Evolutionary conservation across 306 rosid species (phyloP).

Genomic region (Sicyos baderoa): DNA sequence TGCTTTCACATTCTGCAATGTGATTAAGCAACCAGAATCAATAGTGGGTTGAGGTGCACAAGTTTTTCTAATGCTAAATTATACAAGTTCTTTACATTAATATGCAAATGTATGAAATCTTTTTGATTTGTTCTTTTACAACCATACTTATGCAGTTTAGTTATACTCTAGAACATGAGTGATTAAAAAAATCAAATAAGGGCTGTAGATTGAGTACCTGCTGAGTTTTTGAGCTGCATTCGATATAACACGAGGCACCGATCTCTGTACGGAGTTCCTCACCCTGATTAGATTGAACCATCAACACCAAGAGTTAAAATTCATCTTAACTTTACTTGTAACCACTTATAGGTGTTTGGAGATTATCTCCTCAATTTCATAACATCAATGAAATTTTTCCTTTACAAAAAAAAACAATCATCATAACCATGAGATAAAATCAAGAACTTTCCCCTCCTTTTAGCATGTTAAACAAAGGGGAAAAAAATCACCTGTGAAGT

Average conservation of each 20-base stretch:
- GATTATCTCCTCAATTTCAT: too few relatives aligned
- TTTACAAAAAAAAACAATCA: too few relatives aligned
- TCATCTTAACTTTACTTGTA: neutral
- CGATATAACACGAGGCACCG: slow-evolving; percentile 67
- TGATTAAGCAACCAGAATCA: neutral
- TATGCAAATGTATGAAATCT: neutral
- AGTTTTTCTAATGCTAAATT: neutral
- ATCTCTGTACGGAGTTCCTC: slow-evolving; percentile 90
- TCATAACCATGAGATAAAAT: neutral
- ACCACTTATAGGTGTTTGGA: too few relatives aligned
- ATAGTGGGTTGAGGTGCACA: neutral
- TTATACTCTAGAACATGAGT: too few relatives aligned
- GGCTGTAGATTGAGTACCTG: slow-evolving; percentile 36
- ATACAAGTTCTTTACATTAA: neutral
- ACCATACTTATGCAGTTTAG: too few relatives aligned
- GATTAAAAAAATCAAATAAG: neutral
- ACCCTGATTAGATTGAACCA: slow-evolving; percentile 44
- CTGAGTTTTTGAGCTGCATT: slow-evolving; percentile 97
- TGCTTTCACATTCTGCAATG: slow-evolving; percentile 77
- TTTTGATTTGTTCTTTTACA: too few relatives aligned
- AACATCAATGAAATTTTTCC: too few relatives aligned
- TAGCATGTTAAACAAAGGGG: neutral
- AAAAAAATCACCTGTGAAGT: slow-evolving; percentile 53
- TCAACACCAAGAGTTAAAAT: slow-evolving; percentile 7
- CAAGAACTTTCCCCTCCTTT: neutral